Base-by-base conservation (phyloP, 1,284 basidiomycete genomes). In the Sphagnurus paluster region DNA sequence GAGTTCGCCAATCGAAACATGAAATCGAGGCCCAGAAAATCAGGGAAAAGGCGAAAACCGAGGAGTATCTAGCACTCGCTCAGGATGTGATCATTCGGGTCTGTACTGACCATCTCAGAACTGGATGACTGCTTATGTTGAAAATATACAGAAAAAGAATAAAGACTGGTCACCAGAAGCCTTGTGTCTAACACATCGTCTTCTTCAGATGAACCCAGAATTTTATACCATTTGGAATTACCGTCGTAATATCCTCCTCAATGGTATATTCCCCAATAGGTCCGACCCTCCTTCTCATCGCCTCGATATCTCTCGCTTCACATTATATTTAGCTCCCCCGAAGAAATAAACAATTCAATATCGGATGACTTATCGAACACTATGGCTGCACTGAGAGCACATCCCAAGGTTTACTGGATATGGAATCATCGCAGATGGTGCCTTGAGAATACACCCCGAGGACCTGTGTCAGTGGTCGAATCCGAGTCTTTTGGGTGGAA, bases 361-460 rank as follows among this genome's bases (percentile, higher is more conserved):
- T 71, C 78, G 2, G 72, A 79, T 28, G 94, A 98, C 48, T 69
- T 98, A n/a, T 70, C 77, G 2, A 75, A 93, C 65, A 97, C 93
- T 0, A 89, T 86, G 59, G 68, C 75, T 6, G 84, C 87, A 13
- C 78, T 98, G 36, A 86, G 88, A 58, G 72, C 79, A 8, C 84
- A 94, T 61, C 94, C 94, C 6, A 98, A 98, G 62, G 86, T 95
- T 10, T 98, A 98, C 64, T 93, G 90, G 84, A 93, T 97, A 53
- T 98, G 94, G 95, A 96, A 93, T 60, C 93, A 98, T 59, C 82
- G 94, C 25, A 77, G 86, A 58, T 98, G 95, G 95, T 93, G 93
- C 59, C 78, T 98, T 3, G 85, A 89, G 62, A 80, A 87, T 43
- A 77, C 95, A 13, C 92, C 93, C 0, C 70, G 75, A 37, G 87